phyloP scores from a whole-genome alignment of 768 basidiomycete species.

The Clitopilus passeckerianus region DNA sequence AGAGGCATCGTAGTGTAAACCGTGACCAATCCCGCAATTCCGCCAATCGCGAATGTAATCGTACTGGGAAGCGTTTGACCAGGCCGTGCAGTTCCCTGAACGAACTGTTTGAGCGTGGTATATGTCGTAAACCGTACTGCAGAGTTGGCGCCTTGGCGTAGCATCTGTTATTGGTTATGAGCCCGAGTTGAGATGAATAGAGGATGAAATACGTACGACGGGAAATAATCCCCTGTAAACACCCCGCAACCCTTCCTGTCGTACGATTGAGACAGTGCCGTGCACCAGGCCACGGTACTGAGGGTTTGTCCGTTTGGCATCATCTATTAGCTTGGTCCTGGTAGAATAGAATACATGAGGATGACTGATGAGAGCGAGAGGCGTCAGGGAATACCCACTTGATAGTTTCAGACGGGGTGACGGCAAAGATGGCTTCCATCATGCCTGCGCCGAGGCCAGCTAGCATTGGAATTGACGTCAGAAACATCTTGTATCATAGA shows the following conservation, averaged over 20 bases:
- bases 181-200: background rate
- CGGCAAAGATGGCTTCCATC: slow-evolving; percentile 89
- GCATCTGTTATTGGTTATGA: slow-evolving; percentile 55
- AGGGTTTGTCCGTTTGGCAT: slow-evolving; percentile 80
- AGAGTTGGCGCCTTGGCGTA: slow-evolving; percentile 97
- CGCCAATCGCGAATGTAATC: slow-evolving; percentile 93
- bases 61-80: slow-evolving; percentile 82
- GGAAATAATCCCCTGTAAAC: slow-evolving; percentile 92
- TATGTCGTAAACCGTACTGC: slow-evolving; percentile 96
- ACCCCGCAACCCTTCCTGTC: slow-evolving; percentile 79
- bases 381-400: slow-evolving; percentile 56
- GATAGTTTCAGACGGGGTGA: slow-evolving; percentile 97
- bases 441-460: slow-evolving; percentile 86
- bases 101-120: slow-evolving; percentile 88
- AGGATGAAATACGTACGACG: slow-evolving; percentile 54
- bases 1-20: slow-evolving; percentile 89
- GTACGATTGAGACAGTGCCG: slow-evolving; percentile 75
- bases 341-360: background rate
- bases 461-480: slow-evolving; percentile 13
- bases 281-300: slow-evolving; percentile 85
- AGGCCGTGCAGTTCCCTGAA: slow-evolving; percentile 77
- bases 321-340: slow-evolving; percentile 97
- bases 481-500: background rate
- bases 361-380: background rate
- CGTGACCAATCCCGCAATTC: slow-evolving; percentile 89